Evolutionary conservation across 176 grass and related monocot genomes (phyloP).

Genomic region (Elaeis guineensis): DNA sequence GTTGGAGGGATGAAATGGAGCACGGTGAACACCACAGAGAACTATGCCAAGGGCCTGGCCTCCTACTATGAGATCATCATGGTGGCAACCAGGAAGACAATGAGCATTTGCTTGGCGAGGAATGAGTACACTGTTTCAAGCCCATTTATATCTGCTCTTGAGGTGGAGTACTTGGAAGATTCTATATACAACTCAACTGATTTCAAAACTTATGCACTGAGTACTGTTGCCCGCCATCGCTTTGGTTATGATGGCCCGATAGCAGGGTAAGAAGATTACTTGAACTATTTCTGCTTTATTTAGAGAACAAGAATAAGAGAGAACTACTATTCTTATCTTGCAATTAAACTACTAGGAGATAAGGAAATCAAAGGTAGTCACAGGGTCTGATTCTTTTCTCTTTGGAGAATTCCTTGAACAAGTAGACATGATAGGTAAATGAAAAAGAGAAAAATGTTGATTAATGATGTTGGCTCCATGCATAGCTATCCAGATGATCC

Average conservation of each 20-base stretch:
- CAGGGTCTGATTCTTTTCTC: no score
- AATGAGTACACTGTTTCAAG: constrained; percentile 42
- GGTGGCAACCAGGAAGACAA: constrained; percentile 17
- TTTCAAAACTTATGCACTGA: constrained; percentile 46
- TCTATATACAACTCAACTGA: constrained; percentile 71
- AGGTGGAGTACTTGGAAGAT: constrained; percentile 42
- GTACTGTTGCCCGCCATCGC: constrained; percentile 60
- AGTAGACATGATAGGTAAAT: no score
- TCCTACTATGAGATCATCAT: constrained; percentile 70
- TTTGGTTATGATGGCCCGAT: constrained; percentile 39
- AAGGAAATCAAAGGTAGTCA: no score
- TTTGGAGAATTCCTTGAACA: no score
- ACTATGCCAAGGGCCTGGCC: constrained; percentile 43
- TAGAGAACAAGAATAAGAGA: no score
- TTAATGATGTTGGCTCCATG: constrained; percentile 12
- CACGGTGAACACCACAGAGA: constrained; percentile 42
- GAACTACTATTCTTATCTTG: no score
- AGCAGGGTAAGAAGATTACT: constrained; percentile 29
- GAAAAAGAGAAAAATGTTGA: no score
- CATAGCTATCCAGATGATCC: constrained; percentile 52
- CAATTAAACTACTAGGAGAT: no score
- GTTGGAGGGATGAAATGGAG: constrained; percentile 73
- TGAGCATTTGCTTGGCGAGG: constrained; percentile 73
- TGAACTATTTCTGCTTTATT: no score
- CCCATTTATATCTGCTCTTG: constrained; percentile 85